Base-by-base conservation (phyloP, 1,284 basidiomycete genomes). In the Cryptococcus wingfieldii region DNA sequence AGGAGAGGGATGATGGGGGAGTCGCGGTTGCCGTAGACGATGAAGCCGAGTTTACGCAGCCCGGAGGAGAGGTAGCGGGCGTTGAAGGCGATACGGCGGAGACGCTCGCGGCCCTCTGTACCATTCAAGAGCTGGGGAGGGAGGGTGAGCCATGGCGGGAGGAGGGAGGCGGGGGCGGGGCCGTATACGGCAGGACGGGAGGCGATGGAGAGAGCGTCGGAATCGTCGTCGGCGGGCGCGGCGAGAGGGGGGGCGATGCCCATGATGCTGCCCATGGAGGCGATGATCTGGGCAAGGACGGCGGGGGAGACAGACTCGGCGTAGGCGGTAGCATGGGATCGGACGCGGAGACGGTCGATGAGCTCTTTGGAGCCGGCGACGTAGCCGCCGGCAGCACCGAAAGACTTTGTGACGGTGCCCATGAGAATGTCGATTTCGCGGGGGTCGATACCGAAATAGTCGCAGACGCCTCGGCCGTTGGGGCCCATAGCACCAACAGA, bases 401-500 rank as follows among this genome's bases (percentile, higher is more conserved):
- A 98, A 0, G 94, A 97, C 78, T 98, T 98, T 39, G 95, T 98
- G 74, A 99, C 96, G 0, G 95, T 99, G 55, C 95, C 95, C 95
- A 99, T 99, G 62, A 97, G 84, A 62, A 99, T 84, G 73, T 98
- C 95, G 59, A 98, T 82, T 38, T 83, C 81, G 10, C 81, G 81
- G 3, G 94, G 92, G 67, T 90, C 81, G 60, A 98, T 79, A 55
- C 85, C 86, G 75, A 95, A 99, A 80, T 97, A 99, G 75, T 99
- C 94, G 58, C 87, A 86, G 5, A 98, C 90, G 62, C 95, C 95
- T 46, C 95, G 89, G 9, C 95, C 95, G 65, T 89, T 84, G 8
- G 93, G 90, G 38, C 95, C 95, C 41, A 98, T 82, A 1, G 93
- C 95, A 60, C 96, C 95, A 64, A 98, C 86, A 4, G 95, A 98